Evolutionary conservation across 768 basidiomycete species (phyloP).

Genomic region (Termitomyces titanicus): DNA sequence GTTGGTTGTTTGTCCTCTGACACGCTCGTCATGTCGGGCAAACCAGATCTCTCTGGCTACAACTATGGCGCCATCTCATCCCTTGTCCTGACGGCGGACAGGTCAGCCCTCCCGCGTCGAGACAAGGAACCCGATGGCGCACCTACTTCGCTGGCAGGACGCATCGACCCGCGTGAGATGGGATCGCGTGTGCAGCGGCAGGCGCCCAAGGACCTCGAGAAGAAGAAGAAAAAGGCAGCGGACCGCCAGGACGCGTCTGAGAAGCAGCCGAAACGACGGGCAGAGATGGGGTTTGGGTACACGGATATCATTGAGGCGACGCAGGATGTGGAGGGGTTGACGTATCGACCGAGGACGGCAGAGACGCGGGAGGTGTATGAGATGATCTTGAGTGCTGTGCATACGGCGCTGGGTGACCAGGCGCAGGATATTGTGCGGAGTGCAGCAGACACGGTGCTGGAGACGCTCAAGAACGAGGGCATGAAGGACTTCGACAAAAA

Average conservation of each 20-base stretch:
- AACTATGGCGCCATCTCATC: slow-evolving; percentile 96
- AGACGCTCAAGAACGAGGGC: slow-evolving; percentile 82
- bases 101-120: slow-evolving; percentile 73
- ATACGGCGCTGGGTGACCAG: slow-evolving; percentile 86
- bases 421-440: slow-evolving; percentile 94
- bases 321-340: slow-evolving; percentile 87
- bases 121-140: slow-evolving; percentile 98
- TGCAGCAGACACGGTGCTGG: slow-evolving; percentile 90
- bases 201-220: slow-evolving; percentile 83
- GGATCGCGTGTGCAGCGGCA: slow-evolving; percentile 84
- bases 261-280: slow-evolving; percentile 55
- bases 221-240: slow-evolving; percentile 87
- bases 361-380: slow-evolving; percentile 96
- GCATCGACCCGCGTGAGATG: slow-evolving; percentile 90
- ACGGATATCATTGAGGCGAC: slow-evolving; percentile 94
- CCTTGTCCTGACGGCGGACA: slow-evolving; percentile 89
- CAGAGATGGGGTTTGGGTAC: slow-evolving; percentile 74
- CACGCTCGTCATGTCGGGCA: slow-evolving; percentile 29
- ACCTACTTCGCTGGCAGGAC: slow-evolving; percentile 87
- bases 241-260: slow-evolving; percentile 58
- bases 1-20: neutral
- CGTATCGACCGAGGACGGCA: slow-evolving; percentile 88
- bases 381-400: slow-evolving; percentile 80
- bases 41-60: slow-evolving; percentile 85
- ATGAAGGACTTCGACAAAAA: slow-evolving; percentile 98